These are phyloP conservation scores for Colletotrichum musae DNA, from an alignment of 2,329 filamentous ascomycete species.

Conservation along the genomic window DNA sequence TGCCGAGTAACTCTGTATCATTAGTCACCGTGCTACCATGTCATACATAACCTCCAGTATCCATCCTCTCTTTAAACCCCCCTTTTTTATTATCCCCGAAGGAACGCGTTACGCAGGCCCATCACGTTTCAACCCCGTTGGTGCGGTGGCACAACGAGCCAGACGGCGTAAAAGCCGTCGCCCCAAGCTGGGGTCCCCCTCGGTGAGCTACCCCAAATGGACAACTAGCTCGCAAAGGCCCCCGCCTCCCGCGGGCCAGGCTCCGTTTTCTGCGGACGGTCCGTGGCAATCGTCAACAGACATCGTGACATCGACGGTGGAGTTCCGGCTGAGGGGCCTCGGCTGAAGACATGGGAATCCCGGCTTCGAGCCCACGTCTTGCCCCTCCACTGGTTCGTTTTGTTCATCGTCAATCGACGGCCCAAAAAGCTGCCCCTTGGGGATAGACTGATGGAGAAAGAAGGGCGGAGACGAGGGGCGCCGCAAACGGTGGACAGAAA, in stretches of 20 bases:
- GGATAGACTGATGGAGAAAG: neutral
- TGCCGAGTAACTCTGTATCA: no score
- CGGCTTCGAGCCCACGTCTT: slow-evolving; percentile 11
- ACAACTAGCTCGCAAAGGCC: neutral
- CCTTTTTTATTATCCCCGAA: neutral
- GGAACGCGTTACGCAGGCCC: neutral
- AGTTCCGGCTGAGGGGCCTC: slow-evolving; percentile 20
- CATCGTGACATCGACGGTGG: slow-evolving; percentile 33
- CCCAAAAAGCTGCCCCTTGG: slow-evolving; percentile 1
- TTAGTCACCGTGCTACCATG: no score
- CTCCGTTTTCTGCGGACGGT: slow-evolving; percentile 32
- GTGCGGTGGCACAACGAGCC: slow-evolving; percentile 14
- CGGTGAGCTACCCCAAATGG: slow-evolving; percentile 35
- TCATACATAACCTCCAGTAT: neutral
- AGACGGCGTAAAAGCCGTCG: slow-evolving; percentile 1
- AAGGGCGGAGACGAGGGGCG: neutral
- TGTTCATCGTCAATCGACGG: slow-evolving; percentile 16
- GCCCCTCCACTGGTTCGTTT: slow-evolving; percentile 30
- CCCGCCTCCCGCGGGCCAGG: slow-evolving; percentile 27
- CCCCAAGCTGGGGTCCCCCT: slow-evolving; percentile 6
- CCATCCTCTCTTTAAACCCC: neutral
- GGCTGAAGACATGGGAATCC: slow-evolving; percentile 30
- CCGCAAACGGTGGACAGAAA: neutral
- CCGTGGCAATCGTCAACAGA: slow-evolving; percentile 23
- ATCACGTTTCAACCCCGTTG: slow-evolving; percentile 34